Base-by-base conservation (phyloP, 495 filamentous ascomycete genomes). In the Trichoderma gamsii region DNA sequence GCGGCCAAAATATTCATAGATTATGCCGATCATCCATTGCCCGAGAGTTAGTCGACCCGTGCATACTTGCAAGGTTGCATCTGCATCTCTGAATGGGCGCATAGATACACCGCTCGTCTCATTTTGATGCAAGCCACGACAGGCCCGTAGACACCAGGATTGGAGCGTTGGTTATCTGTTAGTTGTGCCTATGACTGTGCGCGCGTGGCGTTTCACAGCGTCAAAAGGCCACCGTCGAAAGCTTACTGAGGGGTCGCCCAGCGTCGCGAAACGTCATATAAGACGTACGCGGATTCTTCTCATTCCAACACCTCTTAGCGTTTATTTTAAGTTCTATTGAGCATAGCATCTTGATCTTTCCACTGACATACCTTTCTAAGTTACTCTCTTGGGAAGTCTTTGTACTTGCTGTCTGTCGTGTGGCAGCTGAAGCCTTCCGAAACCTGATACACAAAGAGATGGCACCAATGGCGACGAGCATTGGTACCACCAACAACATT, bases 191-290 rank as follows among this genome's bases (percentile, higher is more conserved):
- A 61, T 61, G 56, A 61, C 56, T 29, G 27, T 61, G 25, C 56
- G 56, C 23, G 56, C 23, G 23, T 61, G 56, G 56, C 27, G 56
- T 52, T 15, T 7, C 49, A 6, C 23, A 61, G 9, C 15, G 32
- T 29, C 25, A 12, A 12, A 61, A 13, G 32, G 23, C 25, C 15
- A 29, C 56, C 49, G 16, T 13, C 21, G 56, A 61, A 11, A 27
- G 56, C 56, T 61, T 61, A 61, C 56, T 61, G 56, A 61, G 56
- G 56, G 56, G 56, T 61, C n/a, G 56, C 25, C 11, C 6, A 21
- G 43, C 43, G 56, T 16, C 9, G 56, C 23, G 1, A 32, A 61
- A 61, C 56, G 56, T 61, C 56, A 61, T 61, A 61, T 32, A 52
- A 21, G 49, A 52, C 18, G 44, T 9, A 1, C 16, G 32, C 23